Conservation (phyloP, 2,329 filamentous ascomycete genomes). For the Dactylellina haptotyla region DNA sequence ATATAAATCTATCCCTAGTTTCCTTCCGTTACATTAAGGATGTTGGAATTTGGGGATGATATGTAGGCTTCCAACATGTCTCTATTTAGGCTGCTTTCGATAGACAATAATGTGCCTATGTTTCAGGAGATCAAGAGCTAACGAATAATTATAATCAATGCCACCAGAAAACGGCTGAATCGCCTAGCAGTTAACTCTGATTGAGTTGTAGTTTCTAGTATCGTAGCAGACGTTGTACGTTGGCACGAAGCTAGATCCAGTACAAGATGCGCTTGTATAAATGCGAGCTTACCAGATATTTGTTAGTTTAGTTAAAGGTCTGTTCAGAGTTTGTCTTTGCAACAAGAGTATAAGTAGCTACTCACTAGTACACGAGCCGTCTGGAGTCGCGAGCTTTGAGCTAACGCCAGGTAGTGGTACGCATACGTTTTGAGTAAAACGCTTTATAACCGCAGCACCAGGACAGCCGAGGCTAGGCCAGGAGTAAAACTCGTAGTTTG, state of each 20-base stretch:
- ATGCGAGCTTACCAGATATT: conserved; percentile 20
- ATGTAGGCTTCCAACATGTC: too few relatives aligned
- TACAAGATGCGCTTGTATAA: conserved; percentile 22
- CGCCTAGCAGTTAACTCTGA: conserved; percentile 28
- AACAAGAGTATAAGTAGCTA: conserved; percentile 9
- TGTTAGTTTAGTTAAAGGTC: conserved; percentile 13
- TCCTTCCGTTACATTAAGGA: too few relatives aligned
- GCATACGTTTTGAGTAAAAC: conserved; percentile 23
- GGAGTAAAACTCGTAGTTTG: conserved; percentile 30
- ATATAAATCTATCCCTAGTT: too few relatives aligned
- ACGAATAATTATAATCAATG: not conserved
- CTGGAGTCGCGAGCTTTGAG: conserved; percentile 30
- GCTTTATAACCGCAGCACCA: conserved; percentile 4
- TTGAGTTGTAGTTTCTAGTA: conserved; percentile 40
- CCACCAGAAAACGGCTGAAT: too few relatives aligned
- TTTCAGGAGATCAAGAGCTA: too few relatives aligned
- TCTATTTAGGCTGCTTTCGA: too few relatives aligned
- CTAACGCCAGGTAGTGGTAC: conserved; percentile 16
- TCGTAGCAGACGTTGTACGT: conserved; percentile 24
- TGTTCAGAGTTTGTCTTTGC: not conserved
- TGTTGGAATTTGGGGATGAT: too few relatives aligned
- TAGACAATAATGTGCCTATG: too few relatives aligned
- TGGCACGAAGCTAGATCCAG: conserved; percentile 21
- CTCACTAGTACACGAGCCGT: conserved; percentile 28
- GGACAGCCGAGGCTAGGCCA: conserved; percentile 27